Evolutionary conservation across 2,329 filamentous ascomycete genomes (phyloP), one percentile per base, ranked within the genome.

Genomic region (Sphaerulina populicola): DNA sequence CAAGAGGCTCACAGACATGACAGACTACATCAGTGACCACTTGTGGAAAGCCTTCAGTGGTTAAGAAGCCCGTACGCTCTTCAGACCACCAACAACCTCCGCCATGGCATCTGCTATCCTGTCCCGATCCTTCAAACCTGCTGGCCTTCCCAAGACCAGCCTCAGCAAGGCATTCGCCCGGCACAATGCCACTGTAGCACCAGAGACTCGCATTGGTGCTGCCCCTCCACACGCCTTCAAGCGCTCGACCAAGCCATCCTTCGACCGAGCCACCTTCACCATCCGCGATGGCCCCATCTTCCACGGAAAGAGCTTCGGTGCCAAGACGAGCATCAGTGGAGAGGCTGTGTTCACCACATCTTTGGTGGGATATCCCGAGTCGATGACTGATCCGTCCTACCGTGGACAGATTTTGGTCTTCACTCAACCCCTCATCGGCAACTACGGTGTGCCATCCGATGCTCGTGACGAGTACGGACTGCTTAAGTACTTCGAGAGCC

Each of bases 291-390:
- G 93, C 56, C 93, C 93, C 40, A 85, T 97, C 67, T 97, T 95
- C 77, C 87, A 88, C 64, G 93, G 93, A 68, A 95, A 87, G 69
- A 94, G 91, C 53, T 98, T 97, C 64, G 93, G 93, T 64, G 93
- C 93, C 67, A 93, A 94, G 71, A 81, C 86, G 70, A 98, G 96
- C 78, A 87, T 97, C 68, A 95, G 90, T 57, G 93, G 93, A 62
- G 93, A 98, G 76, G 93, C 93, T 41, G 93, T 97, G 69, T 98
- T 98, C 77, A 97, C 93, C 57, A 97, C 93, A 55, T 96, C 91
- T 21, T 82, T 97, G 50, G 93, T 98, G 53, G 93, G 93, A 65
- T 98, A 98, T 71, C 93, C 93, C 61, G 93, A 98, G 77, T 96
- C 80, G 41, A 74, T 84, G 74, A 82, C 80, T 65, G 81, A 83